phyloP scores from a whole-genome alignment of 805 yeast genomes.

The Saccharomycopsis sp. region DNA sequence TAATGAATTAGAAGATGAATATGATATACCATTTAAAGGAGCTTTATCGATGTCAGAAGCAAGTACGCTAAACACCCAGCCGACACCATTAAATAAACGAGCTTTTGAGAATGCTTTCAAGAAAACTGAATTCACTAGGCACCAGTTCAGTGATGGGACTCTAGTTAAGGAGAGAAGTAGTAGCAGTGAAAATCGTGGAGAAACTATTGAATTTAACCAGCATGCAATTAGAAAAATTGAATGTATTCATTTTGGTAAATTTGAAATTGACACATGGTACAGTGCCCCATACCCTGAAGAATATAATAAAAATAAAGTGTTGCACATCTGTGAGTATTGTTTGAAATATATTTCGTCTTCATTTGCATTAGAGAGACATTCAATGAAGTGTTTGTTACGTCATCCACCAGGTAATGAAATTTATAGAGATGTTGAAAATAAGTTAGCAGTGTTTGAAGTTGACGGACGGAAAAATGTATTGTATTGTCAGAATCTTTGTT shows the following conservation, averaged over 20 bases:
- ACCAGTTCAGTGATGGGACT: conserved; percentile 31
- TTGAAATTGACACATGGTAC: conserved; percentile 86
- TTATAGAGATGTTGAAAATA: conserved; percentile 54
- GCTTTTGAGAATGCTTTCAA: conserved; percentile 38
- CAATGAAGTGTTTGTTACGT: conserved; percentile 57
- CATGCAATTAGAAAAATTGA: conserved; percentile 32
- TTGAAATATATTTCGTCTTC: conserved; percentile 71
- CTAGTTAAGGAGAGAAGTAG: conserved; percentile 22
- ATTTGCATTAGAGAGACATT: conserved; percentile 62
- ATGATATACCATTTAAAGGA: conserved; percentile 67
- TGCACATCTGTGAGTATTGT: conserved; percentile 81
- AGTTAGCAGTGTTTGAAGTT: conserved; percentile 76
- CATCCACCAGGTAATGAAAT: conserved; percentile 93
- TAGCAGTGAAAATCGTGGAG: background rate
- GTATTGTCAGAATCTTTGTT: conserved; percentile 85
- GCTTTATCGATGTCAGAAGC: conserved; percentile 52
- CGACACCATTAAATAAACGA: conserved; percentile 43
- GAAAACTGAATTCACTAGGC: conserved; percentile 35
- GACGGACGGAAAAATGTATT: conserved; percentile 80
- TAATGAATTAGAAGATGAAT: conserved; percentile 25
- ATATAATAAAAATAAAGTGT: conserved; percentile 50
- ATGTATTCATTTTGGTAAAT: conserved; percentile 62
- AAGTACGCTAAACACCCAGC: conserved; percentile 54
- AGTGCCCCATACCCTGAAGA: conserved; percentile 91
- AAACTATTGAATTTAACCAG: background rate